Conservation (phyloP, 73 alveolate genomes). For the Breviolum minutum region DNA sequence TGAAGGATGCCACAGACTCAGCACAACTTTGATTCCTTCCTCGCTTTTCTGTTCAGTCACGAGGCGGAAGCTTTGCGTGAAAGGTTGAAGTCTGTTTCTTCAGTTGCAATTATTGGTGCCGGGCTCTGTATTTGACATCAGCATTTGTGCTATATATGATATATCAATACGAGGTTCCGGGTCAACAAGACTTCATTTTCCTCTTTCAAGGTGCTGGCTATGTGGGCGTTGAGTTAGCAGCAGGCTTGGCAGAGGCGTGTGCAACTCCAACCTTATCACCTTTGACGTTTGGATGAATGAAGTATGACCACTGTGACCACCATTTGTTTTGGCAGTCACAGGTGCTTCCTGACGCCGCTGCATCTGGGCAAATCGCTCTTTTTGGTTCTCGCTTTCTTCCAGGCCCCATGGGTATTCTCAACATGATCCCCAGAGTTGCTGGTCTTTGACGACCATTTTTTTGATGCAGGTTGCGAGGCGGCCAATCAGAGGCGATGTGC, state of each 20-base stretch:
- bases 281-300: background rate
- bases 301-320: background rate
- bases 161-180: background rate
- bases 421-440: background rate
- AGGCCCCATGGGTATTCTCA: background rate
- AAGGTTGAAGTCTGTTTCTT: conserved; percentile 7
- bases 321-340: background rate
- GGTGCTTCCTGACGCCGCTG: conserved; percentile 63
- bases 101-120: conserved; percentile 59
- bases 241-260: conserved; percentile 59
- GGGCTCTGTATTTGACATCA: too few species aligned
- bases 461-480: conserved; percentile 36
- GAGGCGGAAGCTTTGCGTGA: conserved; percentile 59
- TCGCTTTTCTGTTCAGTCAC: background rate
- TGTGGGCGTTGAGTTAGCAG: conserved; percentile 87
- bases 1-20: conserved; percentile 23
- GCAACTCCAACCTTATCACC: background rate
- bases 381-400: conserved; percentile 81
- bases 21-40: background rate
- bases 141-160: background rate
- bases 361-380: conserved; percentile 46
- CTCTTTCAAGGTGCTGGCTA: conserved; percentile 61
- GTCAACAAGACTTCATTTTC: background rate
- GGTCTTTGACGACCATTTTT: background rate
- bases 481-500: conserved; percentile 69